Evolutionary conservation across 1,284 basidiomycete genomes (phyloP).

Genomic region (Ceratobasidium sp.): DNA sequence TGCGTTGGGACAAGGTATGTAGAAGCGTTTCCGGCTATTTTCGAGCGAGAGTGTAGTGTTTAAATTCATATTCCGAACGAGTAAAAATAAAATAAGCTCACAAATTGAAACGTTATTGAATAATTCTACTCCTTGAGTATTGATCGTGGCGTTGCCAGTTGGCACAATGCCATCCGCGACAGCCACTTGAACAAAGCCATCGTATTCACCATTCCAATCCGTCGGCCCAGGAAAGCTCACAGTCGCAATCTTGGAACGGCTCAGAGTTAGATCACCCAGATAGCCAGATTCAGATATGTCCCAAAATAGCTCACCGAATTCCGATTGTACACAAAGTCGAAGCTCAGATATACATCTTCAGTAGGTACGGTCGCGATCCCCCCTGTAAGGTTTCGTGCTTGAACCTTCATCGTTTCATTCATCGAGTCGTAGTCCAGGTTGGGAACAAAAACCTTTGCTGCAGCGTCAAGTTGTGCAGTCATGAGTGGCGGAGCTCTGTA

Average conservation of each 20-base stretch:
- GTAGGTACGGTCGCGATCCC: conserved; percentile 38
- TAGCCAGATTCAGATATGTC: not conserved
- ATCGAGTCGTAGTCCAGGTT: conserved; percentile 40
- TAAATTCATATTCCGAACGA: not conserved
- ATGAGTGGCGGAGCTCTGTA: conserved; percentile 45
- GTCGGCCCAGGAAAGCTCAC: conserved; percentile 36
- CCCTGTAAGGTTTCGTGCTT: conserved; percentile 44
- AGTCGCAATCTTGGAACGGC: conserved; percentile 6
- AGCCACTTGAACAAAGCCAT: conserved; percentile 43
- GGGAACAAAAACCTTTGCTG: conserved; percentile 42
- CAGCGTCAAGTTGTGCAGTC: conserved; percentile 35
- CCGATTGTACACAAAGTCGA: conserved; percentile 40
- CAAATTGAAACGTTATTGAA: conserved; percentile 37
- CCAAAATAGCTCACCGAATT: conserved; percentile 4
- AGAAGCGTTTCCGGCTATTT: conserved; percentile 45
- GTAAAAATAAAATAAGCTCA: conserved; percentile 8
- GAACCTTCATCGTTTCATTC: conserved; percentile 39
- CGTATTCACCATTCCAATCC: conserved; percentile 44
- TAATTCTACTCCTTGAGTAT: conserved; percentile 34
- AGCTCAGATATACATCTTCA: conserved; percentile 33
- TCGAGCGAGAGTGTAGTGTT: too few species aligned
- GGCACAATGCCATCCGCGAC: conserved; percentile 10
- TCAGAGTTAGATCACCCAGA: not conserved
- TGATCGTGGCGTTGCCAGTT: conserved; percentile 20
- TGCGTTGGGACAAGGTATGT: conserved; percentile 45